These are phyloP conservation scores for Trichosporon sp. DNA, from an alignment of 1,284 basidiomycete genomes.

Conservation along the genomic window DNA sequence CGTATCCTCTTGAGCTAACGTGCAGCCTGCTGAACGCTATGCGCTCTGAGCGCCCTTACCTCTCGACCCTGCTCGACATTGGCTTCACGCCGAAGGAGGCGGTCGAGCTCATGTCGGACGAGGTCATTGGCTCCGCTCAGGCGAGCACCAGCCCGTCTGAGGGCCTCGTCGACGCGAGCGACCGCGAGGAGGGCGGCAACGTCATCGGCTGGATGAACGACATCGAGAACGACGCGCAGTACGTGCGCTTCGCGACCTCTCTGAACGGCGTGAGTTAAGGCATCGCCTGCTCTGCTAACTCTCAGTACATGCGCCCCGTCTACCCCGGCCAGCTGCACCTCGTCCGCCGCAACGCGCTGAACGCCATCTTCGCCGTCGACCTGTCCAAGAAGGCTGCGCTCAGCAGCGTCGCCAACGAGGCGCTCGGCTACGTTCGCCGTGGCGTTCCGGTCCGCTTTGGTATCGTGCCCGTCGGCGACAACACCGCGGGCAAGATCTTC, in stretches of 20 bases:
- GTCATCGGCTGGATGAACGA: conserved; percentile 85
- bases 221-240: conserved; percentile 72
- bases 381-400: conserved; percentile 62
- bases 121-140: conserved; percentile 56
- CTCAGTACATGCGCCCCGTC: conserved; percentile 36
- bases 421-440: conserved; percentile 59
- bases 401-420: conserved; percentile 57
- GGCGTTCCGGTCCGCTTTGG: conserved; percentile 75
- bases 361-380: conserved; percentile 73
- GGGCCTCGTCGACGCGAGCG: conserved; percentile 79
- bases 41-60: conserved; percentile 66
- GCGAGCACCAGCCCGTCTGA: conserved; percentile 59
- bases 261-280: conserved; percentile 29
- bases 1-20: conserved; percentile 12
- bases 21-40: conserved; percentile 63
- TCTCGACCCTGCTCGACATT: conserved; percentile 59
- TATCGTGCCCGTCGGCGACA: conserved; percentile 60
- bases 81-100: conserved; percentile 64
- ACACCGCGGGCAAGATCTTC: conserved; percentile 64
- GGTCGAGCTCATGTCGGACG: conserved; percentile 65
- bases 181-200: conserved; percentile 70
- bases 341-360: conserved; percentile 70
- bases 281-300: conserved; percentile 7
- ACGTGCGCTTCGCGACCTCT: conserved; percentile 29
- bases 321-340: conserved; percentile 68